Conservation (phyloP, 257 asterid genomes). For the Ligustrum vulgare region DNA sequence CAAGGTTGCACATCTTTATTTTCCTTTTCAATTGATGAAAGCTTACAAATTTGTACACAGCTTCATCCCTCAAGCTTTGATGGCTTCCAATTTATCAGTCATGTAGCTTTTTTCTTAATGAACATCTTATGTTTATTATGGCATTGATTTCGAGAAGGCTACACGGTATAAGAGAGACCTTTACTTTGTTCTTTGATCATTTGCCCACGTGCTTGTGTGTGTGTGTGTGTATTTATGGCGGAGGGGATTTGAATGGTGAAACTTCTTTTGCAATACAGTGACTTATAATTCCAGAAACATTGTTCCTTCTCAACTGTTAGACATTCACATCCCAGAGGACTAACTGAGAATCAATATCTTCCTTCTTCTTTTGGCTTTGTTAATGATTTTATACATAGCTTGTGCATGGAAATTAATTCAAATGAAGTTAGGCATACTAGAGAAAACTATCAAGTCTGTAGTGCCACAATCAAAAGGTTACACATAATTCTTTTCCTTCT, state of each 20-base stretch:
- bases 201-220: neutral
- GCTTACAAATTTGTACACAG: neutral
- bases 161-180: neutral
- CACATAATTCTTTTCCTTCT: neutral
- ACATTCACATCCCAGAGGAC: neutral
- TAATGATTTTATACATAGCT: conserved; percentile 27
- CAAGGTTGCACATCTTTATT: neutral
- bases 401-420: too few species aligned
- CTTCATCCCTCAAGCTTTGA: neutral
- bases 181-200: neutral
- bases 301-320: neutral
- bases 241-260: neutral
- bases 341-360: neutral
- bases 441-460: neutral
- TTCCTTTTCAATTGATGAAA: neutral
- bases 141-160: neutral
- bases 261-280: neutral
- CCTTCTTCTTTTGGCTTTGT: neutral
- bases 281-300: neutral
- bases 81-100: neutral
- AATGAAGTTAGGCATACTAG: neutral
- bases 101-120: neutral
- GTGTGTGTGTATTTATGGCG: neutral
- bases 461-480: neutral
- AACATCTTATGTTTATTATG: neutral